Conservation (phyloP, 441 rosid species). For the Breynia disticha region DNA sequence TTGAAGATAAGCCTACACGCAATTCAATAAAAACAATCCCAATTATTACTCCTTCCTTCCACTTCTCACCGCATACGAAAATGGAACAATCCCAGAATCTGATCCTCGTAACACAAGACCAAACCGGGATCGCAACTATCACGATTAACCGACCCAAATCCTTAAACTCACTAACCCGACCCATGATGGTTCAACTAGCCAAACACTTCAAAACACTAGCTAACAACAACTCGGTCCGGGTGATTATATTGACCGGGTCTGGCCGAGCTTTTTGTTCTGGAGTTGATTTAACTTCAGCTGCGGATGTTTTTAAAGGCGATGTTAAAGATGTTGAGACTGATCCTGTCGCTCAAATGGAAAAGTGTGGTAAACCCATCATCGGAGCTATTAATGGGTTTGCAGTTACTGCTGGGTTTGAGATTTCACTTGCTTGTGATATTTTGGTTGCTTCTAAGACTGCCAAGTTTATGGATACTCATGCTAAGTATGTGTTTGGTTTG, state of each 20-base stretch:
- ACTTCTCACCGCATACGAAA: no score
- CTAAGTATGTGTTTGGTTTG: slow-evolving; percentile 33
- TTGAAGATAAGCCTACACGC: no score
- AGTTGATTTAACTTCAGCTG: slow-evolving; percentile 71
- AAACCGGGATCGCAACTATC: slow-evolving; percentile 49
- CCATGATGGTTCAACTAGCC: slow-evolving; percentile 69
- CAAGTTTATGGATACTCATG: slow-evolving; percentile 75
- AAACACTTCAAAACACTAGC: slow-evolving; percentile 45
- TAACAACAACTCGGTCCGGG: slow-evolving; percentile 44
- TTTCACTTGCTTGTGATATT: slow-evolving; percentile 77
- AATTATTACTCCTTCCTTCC: no score
- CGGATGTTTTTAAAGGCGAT: slow-evolving; percentile 78
- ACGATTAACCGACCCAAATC: slow-evolving; percentile 82
- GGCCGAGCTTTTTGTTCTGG: slow-evolving; percentile 88
- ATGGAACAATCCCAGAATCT: slow-evolving; percentile 37
- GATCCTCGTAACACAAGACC: slow-evolving; percentile 43
- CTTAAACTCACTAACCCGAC: slow-evolving; percentile 61
- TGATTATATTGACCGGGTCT: slow-evolving; percentile 52
- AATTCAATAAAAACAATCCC: no score
- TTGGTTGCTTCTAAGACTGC: slow-evolving; percentile 64
- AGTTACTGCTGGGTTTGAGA: slow-evolving; percentile 86
- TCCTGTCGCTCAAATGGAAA: slow-evolving; percentile 68
- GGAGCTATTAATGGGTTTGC: slow-evolving; percentile 82
- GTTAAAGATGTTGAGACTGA: slow-evolving; percentile 62
- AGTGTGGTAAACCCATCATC: slow-evolving; percentile 62